Conservation (phyloP, 2,329 filamentous ascomycete genomes). For the Pseudogymnoascus sp. region DNA sequence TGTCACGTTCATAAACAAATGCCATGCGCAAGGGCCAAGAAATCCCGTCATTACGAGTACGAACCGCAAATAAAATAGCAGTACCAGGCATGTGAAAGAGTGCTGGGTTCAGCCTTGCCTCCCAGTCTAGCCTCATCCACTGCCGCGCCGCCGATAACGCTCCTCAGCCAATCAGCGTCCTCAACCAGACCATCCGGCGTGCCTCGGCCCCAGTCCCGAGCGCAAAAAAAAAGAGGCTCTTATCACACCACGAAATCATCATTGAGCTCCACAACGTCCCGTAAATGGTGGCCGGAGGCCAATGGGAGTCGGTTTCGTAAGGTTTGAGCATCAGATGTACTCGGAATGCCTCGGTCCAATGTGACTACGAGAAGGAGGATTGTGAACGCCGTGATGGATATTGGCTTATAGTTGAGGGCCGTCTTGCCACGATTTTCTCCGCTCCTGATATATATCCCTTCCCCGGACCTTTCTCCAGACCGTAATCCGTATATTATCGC, state of each 20-base stretch:
- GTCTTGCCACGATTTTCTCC: not conserved
- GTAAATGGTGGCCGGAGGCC: not conserved
- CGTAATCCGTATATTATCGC: not conserved
- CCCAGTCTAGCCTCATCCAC: not conserved
- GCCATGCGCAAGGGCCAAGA: not conserved
- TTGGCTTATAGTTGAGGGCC: constrained; percentile 1
- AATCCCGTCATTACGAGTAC: not conserved
- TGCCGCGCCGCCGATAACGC: not conserved
- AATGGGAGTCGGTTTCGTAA: not conserved
- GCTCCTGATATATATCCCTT: not conserved
- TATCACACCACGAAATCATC: constrained; percentile 5
- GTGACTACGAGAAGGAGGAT: not conserved
- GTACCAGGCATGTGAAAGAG: not conserved
- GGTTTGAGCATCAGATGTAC: not conserved
- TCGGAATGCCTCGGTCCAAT: not conserved
- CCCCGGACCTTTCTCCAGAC: constrained; percentile 6
- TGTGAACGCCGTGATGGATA: constrained; percentile 5
- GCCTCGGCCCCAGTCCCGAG: not conserved
- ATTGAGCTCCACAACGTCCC: constrained; percentile 3
- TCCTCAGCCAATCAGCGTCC: not conserved
- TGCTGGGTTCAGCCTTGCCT: not conserved
- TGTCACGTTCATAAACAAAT: constrained; percentile 4
- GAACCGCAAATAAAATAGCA: not conserved
- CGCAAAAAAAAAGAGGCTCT: constrained; percentile 4
- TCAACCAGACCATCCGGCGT: not conserved